A percentile compares a stretch with the other conserved stretches of the same genome.
These are phyloP conservation scores for Myriosclerotinia scirpicola DNA, from an alignment of 2,329 filamentous ascomycete species.

Conservation along the genomic window DNA sequence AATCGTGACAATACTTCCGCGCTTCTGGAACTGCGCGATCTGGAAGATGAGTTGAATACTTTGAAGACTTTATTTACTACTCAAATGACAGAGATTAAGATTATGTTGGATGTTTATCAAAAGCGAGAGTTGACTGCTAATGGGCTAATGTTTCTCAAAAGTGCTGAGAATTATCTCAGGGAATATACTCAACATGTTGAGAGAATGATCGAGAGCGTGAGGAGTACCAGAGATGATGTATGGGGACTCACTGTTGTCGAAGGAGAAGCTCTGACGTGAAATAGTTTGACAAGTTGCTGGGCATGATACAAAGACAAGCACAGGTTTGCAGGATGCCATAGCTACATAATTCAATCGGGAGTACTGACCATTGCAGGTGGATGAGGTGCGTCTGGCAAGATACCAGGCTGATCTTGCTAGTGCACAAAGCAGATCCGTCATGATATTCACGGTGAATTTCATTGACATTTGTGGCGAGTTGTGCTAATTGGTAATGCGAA, in stretches of 20 bases:
- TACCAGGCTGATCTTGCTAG: slow-evolving; percentile 4
- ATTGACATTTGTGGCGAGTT: neutral
- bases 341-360: neutral
- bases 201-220: slow-evolving; percentile 5
- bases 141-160: slow-evolving; percentile 15
- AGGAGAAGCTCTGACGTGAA: neutral
- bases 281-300: neutral
- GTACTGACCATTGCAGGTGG: slow-evolving; percentile 3
- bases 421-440: slow-evolving; percentile 1
- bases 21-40: slow-evolving; percentile 23
- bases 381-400: neutral
- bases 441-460: neutral
- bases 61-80: slow-evolving; percentile 12
- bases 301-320: slow-evolving; percentile 6
- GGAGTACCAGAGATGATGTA: slow-evolving; percentile 5
- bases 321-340: neutral
- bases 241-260: neutral
- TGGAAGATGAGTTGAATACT: slow-evolving; percentile 27
- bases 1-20: slow-evolving; percentile 27
- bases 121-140: slow-evolving; percentile 4
- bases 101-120: slow-evolving; percentile 18
- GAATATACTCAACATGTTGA: slow-evolving; percentile 20
- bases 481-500: neutral
- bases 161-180: slow-evolving; percentile 14
- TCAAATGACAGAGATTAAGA: slow-evolving; percentile 13